These are phyloP conservation scores for Rhizophagus clarus DNA, from an alignment of 192 early-diverging fungal species.

Conservation along the genomic window DNA sequence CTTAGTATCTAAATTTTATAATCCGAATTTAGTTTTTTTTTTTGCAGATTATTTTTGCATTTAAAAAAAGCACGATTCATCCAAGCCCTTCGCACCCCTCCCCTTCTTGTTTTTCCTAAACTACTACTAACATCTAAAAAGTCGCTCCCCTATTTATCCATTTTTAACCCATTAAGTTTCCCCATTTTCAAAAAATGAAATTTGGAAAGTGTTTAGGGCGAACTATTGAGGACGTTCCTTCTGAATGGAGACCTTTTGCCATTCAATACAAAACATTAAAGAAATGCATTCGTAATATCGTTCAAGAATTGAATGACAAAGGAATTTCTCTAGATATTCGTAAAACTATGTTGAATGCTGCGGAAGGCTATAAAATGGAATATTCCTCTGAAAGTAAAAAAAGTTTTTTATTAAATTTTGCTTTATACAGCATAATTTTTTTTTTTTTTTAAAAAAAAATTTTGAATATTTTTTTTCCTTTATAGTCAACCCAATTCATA, in stretches of 20 bases:
- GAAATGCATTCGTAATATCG: conserved; percentile 70
- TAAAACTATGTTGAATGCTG: conserved; percentile 27
- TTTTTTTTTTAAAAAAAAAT: neutral
- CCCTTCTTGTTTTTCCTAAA: neutral
- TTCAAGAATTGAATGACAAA: conserved; percentile 62
- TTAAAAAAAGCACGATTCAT: no score
- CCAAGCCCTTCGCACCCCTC: no score
- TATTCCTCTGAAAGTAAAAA: neutral
- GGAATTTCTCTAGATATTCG: conserved; percentile 44
- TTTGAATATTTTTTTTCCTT: neutral
- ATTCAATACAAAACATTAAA: conserved; percentile 78
- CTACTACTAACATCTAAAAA: neutral
- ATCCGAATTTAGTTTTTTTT: no score
- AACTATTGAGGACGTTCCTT: conserved; percentile 67
- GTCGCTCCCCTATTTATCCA: neutral
- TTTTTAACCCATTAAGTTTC: neutral
- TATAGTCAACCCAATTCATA: neutral
- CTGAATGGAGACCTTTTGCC: conserved; percentile 71
- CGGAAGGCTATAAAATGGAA: conserved; percentile 42
- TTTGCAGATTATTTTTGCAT: no score
- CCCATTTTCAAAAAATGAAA: conserved; percentile 56
- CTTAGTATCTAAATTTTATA: no score
- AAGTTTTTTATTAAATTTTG: neutral
- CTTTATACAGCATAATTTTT: neutral
- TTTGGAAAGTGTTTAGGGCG: conserved; percentile 72